Evolutionary conservation across 106 monocot species (phyloP), one percentile per base, ranked within the genome.

Genomic region (Apostasia shenzhenica): DNA sequence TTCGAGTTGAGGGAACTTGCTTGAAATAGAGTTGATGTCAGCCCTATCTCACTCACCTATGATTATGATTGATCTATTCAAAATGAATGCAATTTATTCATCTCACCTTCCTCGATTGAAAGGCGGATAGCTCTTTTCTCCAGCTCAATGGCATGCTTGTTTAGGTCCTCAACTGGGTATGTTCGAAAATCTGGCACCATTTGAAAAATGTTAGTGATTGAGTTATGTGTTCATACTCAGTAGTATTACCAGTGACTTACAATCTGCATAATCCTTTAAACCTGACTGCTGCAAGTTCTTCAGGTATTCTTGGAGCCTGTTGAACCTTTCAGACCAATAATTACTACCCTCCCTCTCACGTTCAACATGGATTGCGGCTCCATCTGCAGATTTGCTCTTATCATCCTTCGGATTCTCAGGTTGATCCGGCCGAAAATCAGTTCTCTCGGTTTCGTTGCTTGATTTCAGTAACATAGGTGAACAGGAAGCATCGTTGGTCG

Each of bases 321-420:
- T 65, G 48, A 48, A 65, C 48, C 65, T 65, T 37, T 65, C 65
- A 26, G 65, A 48, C 65, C 65, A 65, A 48, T 48, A 65, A 26
- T 37, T 65, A 49, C 14, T 47, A 43, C 47, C 37, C 48, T 65
- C 65, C 14, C 12, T 37, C 8, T 65, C 14, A 14, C 26, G 4
- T 65, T 65, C 65, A n/a, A 6, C 37, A 26, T 37, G 6, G 26
- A 14, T 48, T 49, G 46, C 48, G 48, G 2, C 65, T 48, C 26
- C 48, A 2, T 48, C 65, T 10, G 48, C 48, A 48, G 6, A n/a
- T 11, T 65, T 48, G n/a, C 46, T 49, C 1, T 14, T 6, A 41
- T 38, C 41, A 6, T 48, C 48, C 48, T 65, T 12, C 2, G 47
- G 14, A 5, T 5, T 48, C 64, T 4, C 48, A 47, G 37, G 14